Evolutionary conservation across 2,329 filamentous ascomycete species (phyloP), one percentile per base, ranked within the genome.

Genomic region (Trichocomaceae sp.): DNA sequence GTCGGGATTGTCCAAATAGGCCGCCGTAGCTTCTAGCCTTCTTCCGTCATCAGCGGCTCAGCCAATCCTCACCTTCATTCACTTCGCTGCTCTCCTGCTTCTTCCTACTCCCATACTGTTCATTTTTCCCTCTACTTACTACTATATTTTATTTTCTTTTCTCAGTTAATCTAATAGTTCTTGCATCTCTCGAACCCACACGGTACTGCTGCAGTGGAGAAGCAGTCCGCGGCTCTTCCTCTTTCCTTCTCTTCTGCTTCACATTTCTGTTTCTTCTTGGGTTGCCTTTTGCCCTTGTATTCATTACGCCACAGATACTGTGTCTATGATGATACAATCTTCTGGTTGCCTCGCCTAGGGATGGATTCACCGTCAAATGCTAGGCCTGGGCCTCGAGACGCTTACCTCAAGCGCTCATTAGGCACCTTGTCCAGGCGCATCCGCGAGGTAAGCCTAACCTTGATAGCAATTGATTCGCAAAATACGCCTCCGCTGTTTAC

Each of bases 331-430:
- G 47, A 33, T 42, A 48, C 10, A 41, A 48, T 44, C 35, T 8
- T n/a, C 23, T 39, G 17, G 31, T 35, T 23, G 41, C 45, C 51
- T 57, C 41, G 47, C 23, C 31, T 47, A 58, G 33, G 48, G 20
- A 53, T 50, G 48, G 57, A 54, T 47, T 42, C 49, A 54, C 47
- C 39, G 57, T 42, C 50, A 53, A 50, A 17, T 47, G 39, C 44
- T 31, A 52, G 58, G 59, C 61, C 55, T 55, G 73, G 74, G 68
- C 59, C 65, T 62, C 71, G 73, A 58, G 74, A 74, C 54, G 68
- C 65, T 54, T 72, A 72, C 50, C 63, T 73, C 29, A 71, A 70
- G 62, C 72, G 74, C 63, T 75, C 73, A 20, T 65, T 77, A 46
- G 74, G 73, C 33, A 69, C 67, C 20, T 62, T 77, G 22, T 66